Evolutionary conservation across 257 asterid genomes (phyloP), one percentile per base, ranked within the genome.

Genomic region (Eustoma russellianum): DNA sequence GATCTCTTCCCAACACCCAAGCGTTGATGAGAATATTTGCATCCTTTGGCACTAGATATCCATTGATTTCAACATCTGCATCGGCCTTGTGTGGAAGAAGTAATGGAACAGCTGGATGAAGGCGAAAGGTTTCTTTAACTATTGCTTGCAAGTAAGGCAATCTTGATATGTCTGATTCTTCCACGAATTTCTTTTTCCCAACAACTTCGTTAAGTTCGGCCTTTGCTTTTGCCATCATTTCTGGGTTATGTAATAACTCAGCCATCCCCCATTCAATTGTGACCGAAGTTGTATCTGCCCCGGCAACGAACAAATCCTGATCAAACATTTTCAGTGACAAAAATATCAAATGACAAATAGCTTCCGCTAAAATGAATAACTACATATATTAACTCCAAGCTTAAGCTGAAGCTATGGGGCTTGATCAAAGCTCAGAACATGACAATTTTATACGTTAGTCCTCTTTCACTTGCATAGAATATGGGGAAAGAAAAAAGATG

Each of bases 1-100:
- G 33, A 50, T 76, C 76, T 56, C 79, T 54, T 0, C 74, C 72
- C 4, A 40, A 68, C 0, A 79, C 79, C 76, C 74, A 68, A 19
- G 45, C 71, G 9, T 72, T 76, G 13, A 68, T 50, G 2, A 76
- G 62, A 40, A 76, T n/a, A 7, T 69, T 60, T 1, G 78, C 58
- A 0, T 60, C 53, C 40, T 60, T 60, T 0, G 79, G 83, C 6
- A 66, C 4, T 0, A 28, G 38, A 12, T 66, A 73, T 19, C 71
- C 70, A 0, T 55, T 35, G 18, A 63, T 52, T 50, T 58, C 64
- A 1, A 62, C 41, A 3, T 67, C 68, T 0, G 33, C 28, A 0
- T 46, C 41, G 5, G 60, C 68, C 45, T 57, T 64, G 64, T 30
- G 81, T 1, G 75, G 81, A 33, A 75, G 1, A 9, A 74, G 9